These are phyloP conservation scores for Daedaleopsis sinensis DNA, from an alignment of 768 basidiomycete species.

Conservation along the genomic window DNA sequence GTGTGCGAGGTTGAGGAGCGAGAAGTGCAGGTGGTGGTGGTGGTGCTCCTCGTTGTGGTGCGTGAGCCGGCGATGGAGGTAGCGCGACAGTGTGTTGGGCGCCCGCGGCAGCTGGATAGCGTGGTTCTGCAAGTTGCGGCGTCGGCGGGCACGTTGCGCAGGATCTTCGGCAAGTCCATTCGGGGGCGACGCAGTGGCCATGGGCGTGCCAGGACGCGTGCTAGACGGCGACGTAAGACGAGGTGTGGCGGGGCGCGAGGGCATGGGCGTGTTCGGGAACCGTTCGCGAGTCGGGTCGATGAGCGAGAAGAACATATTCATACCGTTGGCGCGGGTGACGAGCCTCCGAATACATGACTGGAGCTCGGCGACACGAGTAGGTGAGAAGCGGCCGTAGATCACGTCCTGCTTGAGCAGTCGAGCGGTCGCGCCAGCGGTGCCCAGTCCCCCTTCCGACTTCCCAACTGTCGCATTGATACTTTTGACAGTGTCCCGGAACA, in stretches of 20 bases:
- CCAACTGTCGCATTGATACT: constrained; percentile 36
- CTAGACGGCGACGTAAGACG: constrained; percentile 8
- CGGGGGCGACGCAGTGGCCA: neutral
- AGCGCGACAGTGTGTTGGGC: constrained; percentile 22
- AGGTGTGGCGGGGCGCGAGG: constrained; percentile 45
- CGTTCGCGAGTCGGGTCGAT: constrained; percentile 63
- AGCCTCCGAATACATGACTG: constrained; percentile 53
- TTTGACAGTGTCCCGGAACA: constrained; percentile 43
- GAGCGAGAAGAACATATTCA: constrained; percentile 63
- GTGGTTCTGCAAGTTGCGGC: constrained; percentile 5
- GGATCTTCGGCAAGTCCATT: constrained; percentile 4
- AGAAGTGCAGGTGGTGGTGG: constrained; percentile 29
- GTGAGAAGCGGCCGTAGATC: constrained; percentile 60
- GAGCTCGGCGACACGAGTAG: constrained; percentile 54
- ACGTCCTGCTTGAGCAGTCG: constrained; percentile 62
- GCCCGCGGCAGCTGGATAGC: constrained; percentile 9
- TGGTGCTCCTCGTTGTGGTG: constrained; percentile 22
- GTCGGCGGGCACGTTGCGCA: constrained; percentile 3
- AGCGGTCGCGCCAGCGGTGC: constrained; percentile 52
- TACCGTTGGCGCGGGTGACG: constrained; percentile 60
- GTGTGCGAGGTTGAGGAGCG: constrained; percentile 29
- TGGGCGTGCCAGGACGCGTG: constrained; percentile 39
- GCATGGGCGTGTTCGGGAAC: constrained; percentile 42
- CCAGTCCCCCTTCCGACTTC: constrained; percentile 51
- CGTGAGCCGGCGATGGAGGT: constrained; percentile 15